Evolutionary conservation across 495 filamentous ascomycete species (phyloP).

Genomic region (Aspergillus incahuasiensis): DNA sequence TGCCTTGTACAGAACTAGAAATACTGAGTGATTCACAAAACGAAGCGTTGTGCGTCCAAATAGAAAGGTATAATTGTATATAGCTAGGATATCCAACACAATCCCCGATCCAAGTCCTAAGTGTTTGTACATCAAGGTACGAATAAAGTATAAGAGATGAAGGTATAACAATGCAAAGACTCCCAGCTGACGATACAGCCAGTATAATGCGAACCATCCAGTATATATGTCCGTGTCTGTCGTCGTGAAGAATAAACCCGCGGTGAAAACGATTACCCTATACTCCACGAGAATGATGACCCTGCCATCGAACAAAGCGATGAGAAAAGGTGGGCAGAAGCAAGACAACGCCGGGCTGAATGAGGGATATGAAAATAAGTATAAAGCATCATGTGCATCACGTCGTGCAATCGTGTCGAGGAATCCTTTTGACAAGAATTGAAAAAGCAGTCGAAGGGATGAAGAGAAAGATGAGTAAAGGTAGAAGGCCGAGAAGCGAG

Average conservation of each 20-base stretch:
- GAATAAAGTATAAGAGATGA: conserved; percentile 5
- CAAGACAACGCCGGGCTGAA: conserved; percentile 13
- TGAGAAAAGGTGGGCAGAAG: conserved; percentile 6
- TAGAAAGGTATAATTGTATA: conserved; percentile 8
- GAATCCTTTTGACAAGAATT: conserved; percentile 9
- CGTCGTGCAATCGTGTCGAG: conserved; percentile 32
- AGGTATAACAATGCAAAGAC: conserved; percentile 4
- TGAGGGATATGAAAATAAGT: conserved; percentile 12
- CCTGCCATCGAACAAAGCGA: background rate
- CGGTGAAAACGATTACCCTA: conserved; percentile 10
- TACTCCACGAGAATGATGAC: conserved; percentile 3
- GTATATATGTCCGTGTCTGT: conserved; percentile 17
- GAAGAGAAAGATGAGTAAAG: conserved; percentile 15
- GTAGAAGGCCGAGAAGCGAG: background rate
- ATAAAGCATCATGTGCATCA: conserved; percentile 32
- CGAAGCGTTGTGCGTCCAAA: background rate
- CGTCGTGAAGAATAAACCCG: conserved; percentile 5
- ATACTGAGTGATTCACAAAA: background rate
- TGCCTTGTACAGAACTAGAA: too few relatives aligned
- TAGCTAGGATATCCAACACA: conserved; percentile 9
- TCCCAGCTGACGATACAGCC: background rate
- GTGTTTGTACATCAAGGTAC: conserved; percentile 16
- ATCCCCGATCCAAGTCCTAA: conserved; percentile 7
- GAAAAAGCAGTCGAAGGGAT: conserved; percentile 5
- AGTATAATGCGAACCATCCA: conserved; percentile 5